Evolutionary conservation across 1,139 yeast species (phyloP), one percentile per base, ranked within the genome.

Genomic region (Candida tetrigidarum): DNA sequence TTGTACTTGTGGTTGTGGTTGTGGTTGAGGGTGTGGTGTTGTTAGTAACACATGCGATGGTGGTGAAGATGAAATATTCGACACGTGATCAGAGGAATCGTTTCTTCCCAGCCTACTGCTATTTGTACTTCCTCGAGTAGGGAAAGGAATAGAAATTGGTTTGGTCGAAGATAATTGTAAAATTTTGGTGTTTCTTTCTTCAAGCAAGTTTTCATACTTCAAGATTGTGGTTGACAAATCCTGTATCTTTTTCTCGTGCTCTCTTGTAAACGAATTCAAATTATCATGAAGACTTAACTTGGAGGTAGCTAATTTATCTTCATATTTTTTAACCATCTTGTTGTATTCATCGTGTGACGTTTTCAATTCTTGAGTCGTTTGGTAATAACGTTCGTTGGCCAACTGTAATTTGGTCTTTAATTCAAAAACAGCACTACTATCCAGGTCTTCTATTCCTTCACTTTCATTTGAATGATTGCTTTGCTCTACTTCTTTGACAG

Each of bases 61-160:
- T 18, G 48, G 46, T 6, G 50, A 42, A 2, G 51, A 43, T 3
- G 43, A 33, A 3, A 44, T 39, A 16, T 42, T 48, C 15, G 51
- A 49, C 6, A 41, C 35, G 38, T 19, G 50, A 28, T 43, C 53
- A 15, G 32, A 45, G 6, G 44, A 41, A 26, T 45, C 46, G 18
- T 41, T 33, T 29, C 44, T 37, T 16, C 38, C 41, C 33, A 41
- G 38, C 39, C 29, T 39, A 16, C 37, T 39, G 18, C 45, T 37
- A 12, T 43, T 40, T 12, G 44, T 35, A 12, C 37, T 37, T 18
- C 32, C 28, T 23, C 42, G 28, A 12, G 26, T 19, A 6, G 39
- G 25, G 14, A 39, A 39, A 2, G 79, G 76, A 16, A 76, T 76
- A 7, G 69, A 63, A 16, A 76, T 74, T 0, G 81, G 80, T 46